A percentile compares a stretch with the other conserved stretches of the same genome.
Conservation (phyloP, 768 basidiomycete genomes). For the Podaxis sp. region DNA sequence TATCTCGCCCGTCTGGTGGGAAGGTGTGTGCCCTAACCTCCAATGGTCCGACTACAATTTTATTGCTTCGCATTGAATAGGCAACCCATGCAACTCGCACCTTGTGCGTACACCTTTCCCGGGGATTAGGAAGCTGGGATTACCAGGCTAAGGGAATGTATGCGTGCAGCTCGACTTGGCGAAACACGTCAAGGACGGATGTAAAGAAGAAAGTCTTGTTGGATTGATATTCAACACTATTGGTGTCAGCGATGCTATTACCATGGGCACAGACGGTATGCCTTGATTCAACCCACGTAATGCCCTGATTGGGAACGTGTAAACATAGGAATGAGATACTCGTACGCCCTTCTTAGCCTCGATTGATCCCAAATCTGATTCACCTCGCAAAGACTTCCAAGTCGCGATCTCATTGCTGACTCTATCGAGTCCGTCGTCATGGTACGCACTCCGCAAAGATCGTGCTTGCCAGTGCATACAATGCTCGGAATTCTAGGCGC, state of each 20-base stretch:
- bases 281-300: neutral
- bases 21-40: conserved; percentile 45
- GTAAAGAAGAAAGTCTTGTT: conserved; percentile 73
- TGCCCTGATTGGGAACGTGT: neutral
- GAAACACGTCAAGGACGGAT: conserved; percentile 77
- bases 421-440: conserved; percentile 62
- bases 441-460: conserved; percentile 22
- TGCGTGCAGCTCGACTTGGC: conserved; percentile 68
- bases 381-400: conserved; percentile 54
- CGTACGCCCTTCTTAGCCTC: conserved; percentile 41
- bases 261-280: conserved; percentile 85
- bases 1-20: conserved; percentile 90
- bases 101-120: conserved; percentile 41
- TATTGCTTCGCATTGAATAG: conserved; percentile 27
- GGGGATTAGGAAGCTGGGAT: neutral
- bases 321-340: conserved; percentile 75
- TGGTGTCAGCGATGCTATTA: conserved; percentile 82
- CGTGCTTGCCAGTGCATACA: neutral
- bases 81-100: conserved; percentile 85
- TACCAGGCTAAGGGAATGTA: neutral
- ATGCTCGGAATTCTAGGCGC: conserved; percentile 44
- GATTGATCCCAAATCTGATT: neutral
- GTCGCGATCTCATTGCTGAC: conserved; percentile 86
- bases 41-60: neutral
- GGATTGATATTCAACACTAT: conserved; percentile 84